These are phyloP conservation scores for Discostella pseudostelligera DNA, from an alignment of 108 stramenopile genomes.

Conservation along the genomic window DNA sequence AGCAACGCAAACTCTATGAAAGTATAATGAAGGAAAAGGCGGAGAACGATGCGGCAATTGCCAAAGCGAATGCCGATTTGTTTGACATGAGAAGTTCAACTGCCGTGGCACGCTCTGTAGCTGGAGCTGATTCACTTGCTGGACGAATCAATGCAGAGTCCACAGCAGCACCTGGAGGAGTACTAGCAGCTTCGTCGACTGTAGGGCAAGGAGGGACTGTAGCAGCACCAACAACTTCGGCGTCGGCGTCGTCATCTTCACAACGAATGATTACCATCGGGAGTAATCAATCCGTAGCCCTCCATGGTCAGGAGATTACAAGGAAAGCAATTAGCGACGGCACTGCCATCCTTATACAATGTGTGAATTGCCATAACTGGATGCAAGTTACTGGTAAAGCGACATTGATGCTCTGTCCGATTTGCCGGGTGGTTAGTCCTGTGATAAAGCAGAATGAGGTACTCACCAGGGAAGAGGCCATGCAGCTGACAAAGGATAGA, in stretches of 20 bases:
- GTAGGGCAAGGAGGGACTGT: no score
- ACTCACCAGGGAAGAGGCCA: constrained; percentile 57
- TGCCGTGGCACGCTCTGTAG: constrained; percentile 15
- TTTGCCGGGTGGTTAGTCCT: constrained; percentile 67
- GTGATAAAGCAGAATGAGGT: constrained; percentile 55
- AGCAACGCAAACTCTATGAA: constrained; percentile 73
- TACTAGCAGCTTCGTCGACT: no score
- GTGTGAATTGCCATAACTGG: constrained; percentile 76
- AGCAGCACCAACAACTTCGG: no score
- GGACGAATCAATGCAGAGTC: no score
- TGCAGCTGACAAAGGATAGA: constrained; percentile 71
- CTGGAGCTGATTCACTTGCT: background rate
- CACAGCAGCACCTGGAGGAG: no score
- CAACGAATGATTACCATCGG: constrained; percentile 40
- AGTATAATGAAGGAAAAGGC: constrained; percentile 62
- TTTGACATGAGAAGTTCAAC: constrained; percentile 37
- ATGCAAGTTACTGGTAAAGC: constrained; percentile 80
- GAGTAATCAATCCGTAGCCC: constrained; percentile 53
- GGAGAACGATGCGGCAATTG: constrained; percentile 53
- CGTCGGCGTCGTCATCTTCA: background rate
- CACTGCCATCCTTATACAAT: constrained; percentile 68
- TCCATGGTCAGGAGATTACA: constrained; percentile 70
- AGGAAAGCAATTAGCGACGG: constrained; percentile 70
- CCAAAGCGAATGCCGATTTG: constrained; percentile 32
- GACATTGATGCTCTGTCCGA: constrained; percentile 79